Evolutionary conservation across 305 asterid genomes (phyloP).

Genomic region (Andrographis paniculata): DNA sequence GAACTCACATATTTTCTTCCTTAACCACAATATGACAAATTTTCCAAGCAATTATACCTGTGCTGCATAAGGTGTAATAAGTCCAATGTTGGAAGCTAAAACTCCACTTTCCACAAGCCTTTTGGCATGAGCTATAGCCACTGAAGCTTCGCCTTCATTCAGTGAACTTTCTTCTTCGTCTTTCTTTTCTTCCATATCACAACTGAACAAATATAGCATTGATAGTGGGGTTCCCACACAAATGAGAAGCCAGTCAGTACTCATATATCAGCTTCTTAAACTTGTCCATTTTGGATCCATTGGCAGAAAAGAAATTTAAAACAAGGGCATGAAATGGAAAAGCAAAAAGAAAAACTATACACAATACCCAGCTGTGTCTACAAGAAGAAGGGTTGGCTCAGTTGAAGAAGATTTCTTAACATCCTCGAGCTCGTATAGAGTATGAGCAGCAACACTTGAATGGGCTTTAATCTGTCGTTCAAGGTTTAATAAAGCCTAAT

Average conservation of each 20-base stretch:
- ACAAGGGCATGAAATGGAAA: background rate
- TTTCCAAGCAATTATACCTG: too few relatives aligned
- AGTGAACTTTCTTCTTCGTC: conserved; percentile 92
- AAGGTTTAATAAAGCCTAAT: conserved; percentile 9
- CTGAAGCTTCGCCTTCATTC: conserved; percentile 93
- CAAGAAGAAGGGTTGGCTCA: conserved; percentile 82
- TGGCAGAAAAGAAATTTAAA: too few relatives aligned
- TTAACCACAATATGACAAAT: too few relatives aligned
- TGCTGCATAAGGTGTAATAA: conserved; percentile 92
- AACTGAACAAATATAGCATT: conserved; percentile 32
- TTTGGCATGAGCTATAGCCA: conserved; percentile 84
- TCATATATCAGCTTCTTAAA: background rate
- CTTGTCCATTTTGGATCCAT: too few relatives aligned
- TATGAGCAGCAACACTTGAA: conserved; percentile 78
- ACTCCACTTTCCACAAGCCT: conserved; percentile 85
- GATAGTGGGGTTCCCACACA: conserved; percentile 5
- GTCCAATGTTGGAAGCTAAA: conserved; percentile 73
- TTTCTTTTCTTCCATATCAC: conserved; percentile 98
- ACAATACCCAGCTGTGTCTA: conserved; percentile 87
- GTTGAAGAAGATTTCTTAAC: conserved; percentile 76
- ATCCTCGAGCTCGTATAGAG: conserved; percentile 62
- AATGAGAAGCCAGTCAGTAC: conserved; percentile 7
- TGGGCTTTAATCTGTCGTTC: conserved; percentile 74
- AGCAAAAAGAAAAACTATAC: background rate
- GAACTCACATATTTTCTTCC: conserved; percentile 6